A percentile compares a stretch with the other conserved stretches of the same genome.
Evolutionary conservation across 2,329 filamentous ascomycete species (phyloP).

Genomic region (Fusarium pininemorale): DNA sequence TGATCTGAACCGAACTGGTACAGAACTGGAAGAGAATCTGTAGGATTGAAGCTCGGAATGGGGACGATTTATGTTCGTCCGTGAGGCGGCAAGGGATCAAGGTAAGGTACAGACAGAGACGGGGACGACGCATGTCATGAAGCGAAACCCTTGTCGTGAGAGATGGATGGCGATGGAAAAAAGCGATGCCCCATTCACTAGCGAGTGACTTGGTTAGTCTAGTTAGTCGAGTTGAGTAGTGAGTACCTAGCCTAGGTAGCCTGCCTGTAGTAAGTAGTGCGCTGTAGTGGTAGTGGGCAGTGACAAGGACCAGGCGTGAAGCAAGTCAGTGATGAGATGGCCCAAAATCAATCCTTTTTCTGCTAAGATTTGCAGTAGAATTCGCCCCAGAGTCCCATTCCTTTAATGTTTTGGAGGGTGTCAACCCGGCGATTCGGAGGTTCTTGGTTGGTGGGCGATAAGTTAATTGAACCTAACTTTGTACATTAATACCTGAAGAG

Average conservation of each 20-base stretch:
- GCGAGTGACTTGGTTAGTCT: not conserved
- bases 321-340: slow-evolving; percentile 38
- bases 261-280: not conserved
- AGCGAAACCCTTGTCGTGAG: slow-evolving; percentile 38
- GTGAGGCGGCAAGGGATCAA: slow-evolving; percentile 42
- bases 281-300: slow-evolving; percentile 19
- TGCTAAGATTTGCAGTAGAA: slow-evolving; percentile 44
- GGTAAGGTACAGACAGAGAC: slow-evolving; percentile 22
- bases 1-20: slow-evolving; percentile 38
- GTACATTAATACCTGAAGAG: not conserved
- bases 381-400: slow-evolving; percentile 37
- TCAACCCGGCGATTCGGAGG: slow-evolving; percentile 26
- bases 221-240: not conserved
- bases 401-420: slow-evolving; percentile 32
- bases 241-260: not conserved
- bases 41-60: slow-evolving; percentile 38
- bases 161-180: slow-evolving; percentile 32
- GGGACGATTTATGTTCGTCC: slow-evolving; percentile 44
- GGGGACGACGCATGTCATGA: slow-evolving; percentile 39
- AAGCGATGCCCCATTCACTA: slow-evolving; percentile 43
- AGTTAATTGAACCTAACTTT: not conserved
- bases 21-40: slow-evolving; percentile 18
- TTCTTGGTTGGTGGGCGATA: not conserved
- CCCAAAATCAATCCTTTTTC: slow-evolving; percentile 33
- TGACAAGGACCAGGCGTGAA: slow-evolving; percentile 44